A percentile compares a stretch with the other conserved stretches of the same genome.
Evolutionary conservation across 306 rosid genomes (phyloP).

Genomic region (Hippophae rhamnoides): DNA sequence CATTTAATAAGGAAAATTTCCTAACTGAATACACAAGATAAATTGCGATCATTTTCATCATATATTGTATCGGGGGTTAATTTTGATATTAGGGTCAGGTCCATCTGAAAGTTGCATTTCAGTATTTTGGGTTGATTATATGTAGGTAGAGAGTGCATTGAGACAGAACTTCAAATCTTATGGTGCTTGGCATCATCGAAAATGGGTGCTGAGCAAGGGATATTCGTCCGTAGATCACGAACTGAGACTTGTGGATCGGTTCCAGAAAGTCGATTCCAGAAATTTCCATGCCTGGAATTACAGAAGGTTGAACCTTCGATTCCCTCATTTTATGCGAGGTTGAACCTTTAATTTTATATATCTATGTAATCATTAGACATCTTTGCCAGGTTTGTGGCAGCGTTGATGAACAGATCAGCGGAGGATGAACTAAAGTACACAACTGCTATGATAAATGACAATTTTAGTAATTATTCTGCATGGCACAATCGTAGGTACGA

Average conservation of each 20-base stretch:
- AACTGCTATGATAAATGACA: constrained; percentile 53
- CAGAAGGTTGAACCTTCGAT: constrained; percentile 42
- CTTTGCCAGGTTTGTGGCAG: constrained; percentile 54
- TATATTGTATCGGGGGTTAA: background rate
- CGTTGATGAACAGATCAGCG: constrained; percentile 51
- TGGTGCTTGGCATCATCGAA: constrained; percentile 88
- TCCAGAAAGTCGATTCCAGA: constrained; percentile 66
- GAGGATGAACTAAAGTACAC: constrained; percentile 70
- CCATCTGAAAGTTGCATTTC: background rate
- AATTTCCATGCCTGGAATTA: constrained; percentile 92
- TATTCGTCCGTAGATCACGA: constrained; percentile 65
- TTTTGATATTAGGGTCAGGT: background rate
- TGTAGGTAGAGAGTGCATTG: constrained; percentile 63
- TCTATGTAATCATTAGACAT: background rate
- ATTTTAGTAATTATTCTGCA: constrained; percentile 80
- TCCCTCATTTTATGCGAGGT: background rate
- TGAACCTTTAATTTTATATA: constrained; percentile 4
- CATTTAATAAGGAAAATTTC: too few species aligned
- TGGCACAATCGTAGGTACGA: constrained; percentile 84
- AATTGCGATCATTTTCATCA: background rate
- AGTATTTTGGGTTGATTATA: constrained; percentile 1
- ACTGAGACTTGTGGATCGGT: constrained; percentile 50
- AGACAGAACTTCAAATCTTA: constrained; percentile 76
- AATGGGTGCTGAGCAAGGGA: constrained; percentile 78
- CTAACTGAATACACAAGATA: background rate